A percentile compares a stretch with the other conserved stretches of the same genome.
phyloP scores from a whole-genome alignment of 257 asterid genomes.

The Asclepias syriaca region DNA sequence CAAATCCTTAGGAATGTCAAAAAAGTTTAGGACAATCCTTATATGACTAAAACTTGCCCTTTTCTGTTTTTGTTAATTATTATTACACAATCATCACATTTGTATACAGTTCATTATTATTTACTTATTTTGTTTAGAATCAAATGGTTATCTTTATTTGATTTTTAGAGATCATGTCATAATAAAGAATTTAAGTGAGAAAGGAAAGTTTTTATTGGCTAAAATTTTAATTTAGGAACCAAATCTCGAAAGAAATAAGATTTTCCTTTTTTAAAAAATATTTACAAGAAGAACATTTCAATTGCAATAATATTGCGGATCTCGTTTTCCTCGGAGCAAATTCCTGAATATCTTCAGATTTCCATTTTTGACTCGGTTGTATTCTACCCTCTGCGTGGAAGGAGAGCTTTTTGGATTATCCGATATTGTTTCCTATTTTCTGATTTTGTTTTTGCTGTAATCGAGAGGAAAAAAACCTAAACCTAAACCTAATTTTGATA shows the following conservation, averaged over 20 bases:
- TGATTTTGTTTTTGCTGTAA: no score
- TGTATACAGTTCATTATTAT: neutral
- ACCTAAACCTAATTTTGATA: neutral
- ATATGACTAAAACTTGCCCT: neutral
- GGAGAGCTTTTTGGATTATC: neutral
- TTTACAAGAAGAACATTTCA: neutral
- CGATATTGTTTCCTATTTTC: neutral
- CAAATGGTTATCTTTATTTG: no score
- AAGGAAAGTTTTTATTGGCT: no score
- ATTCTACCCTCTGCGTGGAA: neutral
- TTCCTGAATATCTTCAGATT: constrained; percentile 1
- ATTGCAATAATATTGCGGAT: neutral
- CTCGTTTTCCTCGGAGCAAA: no score
- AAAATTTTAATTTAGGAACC: no score
- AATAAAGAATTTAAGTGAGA: no score
- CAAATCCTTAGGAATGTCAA: neutral
- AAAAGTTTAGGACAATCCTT: neutral
- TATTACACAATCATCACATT: neutral
- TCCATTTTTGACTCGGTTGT: neutral
- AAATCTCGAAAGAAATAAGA: no score
- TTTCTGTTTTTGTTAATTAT: neutral
- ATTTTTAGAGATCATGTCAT: no score
- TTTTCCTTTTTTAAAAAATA: neutral
- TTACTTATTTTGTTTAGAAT: no score
- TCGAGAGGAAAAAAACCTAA: neutral